These are phyloP conservation scores for Fonsecaea multimorphosa DNA, from an alignment of 2,329 filamentous ascomycete genomes.

Conservation along the genomic window DNA sequence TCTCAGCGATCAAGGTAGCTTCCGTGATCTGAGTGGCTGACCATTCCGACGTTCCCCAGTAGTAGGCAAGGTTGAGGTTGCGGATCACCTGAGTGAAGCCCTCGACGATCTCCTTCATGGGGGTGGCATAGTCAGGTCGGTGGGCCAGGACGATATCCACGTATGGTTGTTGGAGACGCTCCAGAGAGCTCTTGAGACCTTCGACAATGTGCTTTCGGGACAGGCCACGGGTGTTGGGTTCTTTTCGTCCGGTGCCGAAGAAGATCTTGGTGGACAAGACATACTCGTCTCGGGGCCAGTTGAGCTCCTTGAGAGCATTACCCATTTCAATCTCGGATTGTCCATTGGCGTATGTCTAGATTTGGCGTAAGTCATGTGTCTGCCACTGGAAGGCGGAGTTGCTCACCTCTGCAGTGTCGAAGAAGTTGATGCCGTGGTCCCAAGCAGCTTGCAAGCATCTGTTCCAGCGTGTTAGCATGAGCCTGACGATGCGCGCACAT, in stretches of 20 bases:
- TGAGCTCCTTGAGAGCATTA: conserved; percentile 61
- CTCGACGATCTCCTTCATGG: conserved; percentile 73
- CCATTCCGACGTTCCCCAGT: conserved; percentile 75
- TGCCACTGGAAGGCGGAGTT: not conserved
- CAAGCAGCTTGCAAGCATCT: conserved; percentile 60
- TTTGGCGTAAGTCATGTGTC: conserved; percentile 12
- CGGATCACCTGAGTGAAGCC: conserved; percentile 74
- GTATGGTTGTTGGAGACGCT: conserved; percentile 69
- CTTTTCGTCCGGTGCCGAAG: conserved; percentile 49
- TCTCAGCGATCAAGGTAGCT: conserved; percentile 59
- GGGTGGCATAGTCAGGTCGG: conserved; percentile 65
- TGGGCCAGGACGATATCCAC: conserved; percentile 74
- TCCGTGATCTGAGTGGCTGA: conserved; percentile 68
- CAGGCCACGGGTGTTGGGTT: conserved; percentile 68
- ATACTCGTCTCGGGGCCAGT: conserved; percentile 63
- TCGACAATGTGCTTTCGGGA: conserved; percentile 74
- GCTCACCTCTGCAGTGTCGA: conserved; percentile 62
- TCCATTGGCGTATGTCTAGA: conserved; percentile 56
- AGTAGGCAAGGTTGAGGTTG: conserved; percentile 67
- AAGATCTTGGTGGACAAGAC: conserved; percentile 64
- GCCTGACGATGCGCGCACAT: not conserved
- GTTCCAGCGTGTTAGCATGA: conserved; percentile 19
- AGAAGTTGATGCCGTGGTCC: conserved; percentile 63
- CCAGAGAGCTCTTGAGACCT: conserved; percentile 65
- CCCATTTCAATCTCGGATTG: conserved; percentile 63